Conservation (phyloP, 2,329 filamentous ascomycete genomes). For the Penicillium hesseltinei region DNA sequence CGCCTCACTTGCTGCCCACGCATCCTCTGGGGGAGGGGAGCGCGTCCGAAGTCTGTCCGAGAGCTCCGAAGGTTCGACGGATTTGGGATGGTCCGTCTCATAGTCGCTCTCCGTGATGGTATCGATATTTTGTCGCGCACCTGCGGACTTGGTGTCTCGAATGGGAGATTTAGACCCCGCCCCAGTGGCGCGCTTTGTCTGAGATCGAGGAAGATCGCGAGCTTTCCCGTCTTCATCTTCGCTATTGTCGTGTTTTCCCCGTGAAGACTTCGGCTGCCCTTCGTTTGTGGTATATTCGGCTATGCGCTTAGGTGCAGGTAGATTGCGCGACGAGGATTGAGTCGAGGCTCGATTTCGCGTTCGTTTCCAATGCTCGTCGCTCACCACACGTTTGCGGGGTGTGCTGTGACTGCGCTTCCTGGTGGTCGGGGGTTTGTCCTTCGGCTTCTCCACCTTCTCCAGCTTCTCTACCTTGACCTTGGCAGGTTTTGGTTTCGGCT, state of each 20-base stretch:
- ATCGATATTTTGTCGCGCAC: slow-evolving; percentile 19
- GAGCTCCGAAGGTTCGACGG: slow-evolving; percentile 25
- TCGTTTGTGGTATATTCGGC: slow-evolving; percentile 40
- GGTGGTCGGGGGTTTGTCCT: slow-evolving; percentile 20
- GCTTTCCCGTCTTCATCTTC: slow-evolving; percentile 26
- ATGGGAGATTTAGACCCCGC: slow-evolving; percentile 23
- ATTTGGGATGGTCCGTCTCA: slow-evolving; percentile 23
- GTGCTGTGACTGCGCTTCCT: slow-evolving; percentile 54
- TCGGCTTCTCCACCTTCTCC: slow-evolving; percentile 17
- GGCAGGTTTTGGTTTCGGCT: slow-evolving; percentile 25
- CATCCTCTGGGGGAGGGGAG: slow-evolving; percentile 31
- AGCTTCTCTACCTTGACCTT: slow-evolving; percentile 24
- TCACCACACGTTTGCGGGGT: slow-evolving; percentile 88
- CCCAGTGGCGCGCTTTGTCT: slow-evolving; percentile 31
- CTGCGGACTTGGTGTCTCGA: slow-evolving; percentile 24
- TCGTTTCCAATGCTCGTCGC: slow-evolving; percentile 79
- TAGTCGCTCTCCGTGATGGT: slow-evolving; percentile 23
- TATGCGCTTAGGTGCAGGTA: slow-evolving; percentile 44
- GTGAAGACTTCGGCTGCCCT: slow-evolving; percentile 21
- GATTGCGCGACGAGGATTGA: slow-evolving; percentile 40
- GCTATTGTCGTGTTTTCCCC: slow-evolving; percentile 28
- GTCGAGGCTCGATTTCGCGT: slow-evolving; percentile 50
- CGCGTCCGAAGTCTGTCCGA: slow-evolving; percentile 25
- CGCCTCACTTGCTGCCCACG: slow-evolving; percentile 39
- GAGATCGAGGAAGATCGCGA: slow-evolving; percentile 23